These are phyloP conservation scores for Chamaenerion angustifolium DNA, from an alignment of 345 rosid genomes.

Conservation along the genomic window DNA sequence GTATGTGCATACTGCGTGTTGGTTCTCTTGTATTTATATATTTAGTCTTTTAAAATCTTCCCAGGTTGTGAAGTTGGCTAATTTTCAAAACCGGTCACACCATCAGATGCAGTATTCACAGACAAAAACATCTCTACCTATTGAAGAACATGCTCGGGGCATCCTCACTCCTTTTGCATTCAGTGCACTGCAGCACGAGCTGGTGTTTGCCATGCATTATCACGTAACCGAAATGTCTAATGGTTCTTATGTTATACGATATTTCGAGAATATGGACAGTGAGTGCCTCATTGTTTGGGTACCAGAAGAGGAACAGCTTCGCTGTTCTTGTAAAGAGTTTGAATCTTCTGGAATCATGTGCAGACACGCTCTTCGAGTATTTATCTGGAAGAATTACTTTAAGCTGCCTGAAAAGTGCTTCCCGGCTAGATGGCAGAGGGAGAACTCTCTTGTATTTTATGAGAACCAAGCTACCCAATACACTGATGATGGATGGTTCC, in stretches of 20 bases:
- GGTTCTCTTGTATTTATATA: background rate
- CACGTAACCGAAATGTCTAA: constrained; percentile 61
- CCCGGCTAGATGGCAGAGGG: constrained; percentile 59
- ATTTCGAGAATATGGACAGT: constrained; percentile 73
- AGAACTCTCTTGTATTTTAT: constrained; percentile 24
- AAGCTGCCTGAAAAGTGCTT: constrained; percentile 74
- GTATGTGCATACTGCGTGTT: background rate
- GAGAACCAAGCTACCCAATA: constrained; percentile 34
- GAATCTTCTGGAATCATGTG: constrained; percentile 73
- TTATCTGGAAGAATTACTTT: constrained; percentile 58
- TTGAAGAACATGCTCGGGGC: constrained; percentile 72
- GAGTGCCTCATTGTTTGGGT: constrained; percentile 63
- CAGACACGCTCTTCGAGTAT: constrained; percentile 68
- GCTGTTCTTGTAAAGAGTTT: constrained; percentile 89
- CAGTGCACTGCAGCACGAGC: constrained; percentile 53
- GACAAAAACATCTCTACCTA: constrained; percentile 62
- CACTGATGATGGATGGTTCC: constrained; percentile 40
- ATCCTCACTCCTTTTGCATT: constrained; percentile 76
- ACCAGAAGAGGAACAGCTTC: constrained; percentile 62
- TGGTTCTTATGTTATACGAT: constrained; percentile 63
- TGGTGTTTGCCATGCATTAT: constrained; percentile 69
- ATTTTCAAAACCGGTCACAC: constrained; percentile 21
- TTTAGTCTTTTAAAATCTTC: constrained; percentile 8
- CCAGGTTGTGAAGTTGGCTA: constrained; percentile 52
- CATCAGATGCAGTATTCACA: constrained; percentile 32